Evolutionary conservation across 2,329 filamentous ascomycete species (phyloP), one percentile per base, ranked within the genome.

Genomic region (Fusarium penzigii): DNA sequence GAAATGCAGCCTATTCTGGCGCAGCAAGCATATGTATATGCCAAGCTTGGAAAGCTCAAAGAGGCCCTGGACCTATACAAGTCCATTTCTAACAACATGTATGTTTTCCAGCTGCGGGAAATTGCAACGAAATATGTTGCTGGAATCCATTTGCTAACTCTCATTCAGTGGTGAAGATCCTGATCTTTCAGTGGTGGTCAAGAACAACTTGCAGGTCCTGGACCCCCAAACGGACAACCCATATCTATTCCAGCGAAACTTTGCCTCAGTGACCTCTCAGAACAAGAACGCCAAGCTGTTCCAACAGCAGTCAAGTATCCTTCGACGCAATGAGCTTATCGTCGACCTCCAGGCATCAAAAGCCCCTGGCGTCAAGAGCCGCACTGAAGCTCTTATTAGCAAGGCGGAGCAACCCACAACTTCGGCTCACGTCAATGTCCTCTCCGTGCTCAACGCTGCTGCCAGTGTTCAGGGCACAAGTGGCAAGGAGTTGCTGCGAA

Each of bases 1-100:
- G 90, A 95, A 71, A 73, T 92, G 57, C 75, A 89, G 29, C 88
- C 90, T 10, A 92, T 95, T 52, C 77, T 86, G 32, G 81, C 90
- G 20, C 90, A 94, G 70, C 86, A 90, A 64, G 81, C 88, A 25
- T 92, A 88, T 62, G 86, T 90, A 2, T 78, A 89, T 51, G 80
- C 82, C 2, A 84, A 81, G 58, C 69, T 89, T 55, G 89, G 88
- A 16, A 86, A 86, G 62, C 65, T 76, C 14, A 79, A 84, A 25
- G 86, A 92, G 60, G 89, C 89, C 0, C 76, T 80, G 44, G 76
- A 81, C 41, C 66, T 92, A 34, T 83, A 84, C 45, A 80, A 78
- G 47, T 80, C 78, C n/a, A 75, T 92, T 29, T 79, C 79, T n/a
- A 72, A 81, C 51, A 73, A 79, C 46, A 80, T 82, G 86, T 90